Conservation (phyloP, 2,329 filamentous ascomycete species). For the Alternaria conjuncta region DNA sequence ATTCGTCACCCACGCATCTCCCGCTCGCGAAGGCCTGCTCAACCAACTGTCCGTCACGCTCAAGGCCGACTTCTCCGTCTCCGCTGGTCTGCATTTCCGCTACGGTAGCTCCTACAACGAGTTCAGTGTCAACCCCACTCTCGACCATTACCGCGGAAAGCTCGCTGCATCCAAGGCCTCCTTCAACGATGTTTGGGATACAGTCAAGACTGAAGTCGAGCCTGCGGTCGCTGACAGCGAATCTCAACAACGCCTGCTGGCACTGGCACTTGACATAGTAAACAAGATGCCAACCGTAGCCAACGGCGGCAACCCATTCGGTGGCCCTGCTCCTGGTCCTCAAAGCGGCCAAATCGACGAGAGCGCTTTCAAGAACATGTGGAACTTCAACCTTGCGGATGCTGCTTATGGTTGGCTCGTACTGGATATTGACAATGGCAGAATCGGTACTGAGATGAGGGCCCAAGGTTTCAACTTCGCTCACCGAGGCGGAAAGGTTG, state of each 20-base stretch:
- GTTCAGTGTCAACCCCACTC: slow-evolving; percentile 96
- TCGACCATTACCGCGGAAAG: slow-evolving; percentile 98
- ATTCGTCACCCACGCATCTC: slow-evolving; percentile 96
- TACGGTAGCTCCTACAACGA: slow-evolving; percentile 99
- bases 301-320: slow-evolving; percentile 95
- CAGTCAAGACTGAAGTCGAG: slow-evolving; percentile 94
- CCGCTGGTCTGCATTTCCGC: slow-evolving; percentile 95
- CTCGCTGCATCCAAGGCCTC: slow-evolving; percentile 96
- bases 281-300: slow-evolving; percentile 97
- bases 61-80: slow-evolving; percentile 98
- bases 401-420: slow-evolving; percentile 97
- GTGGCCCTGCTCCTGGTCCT: slow-evolving; percentile 77
- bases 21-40: slow-evolving; percentile 91
- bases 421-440: slow-evolving; percentile 90
- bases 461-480: slow-evolving; percentile 99
- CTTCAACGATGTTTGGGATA: slow-evolving; percentile 99
- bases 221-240: slow-evolving; percentile 93
- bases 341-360: slow-evolving; percentile 91
- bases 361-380: slow-evolving; percentile 99
- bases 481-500: slow-evolving; percentile 81
- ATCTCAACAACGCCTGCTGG: slow-evolving; percentile 87
- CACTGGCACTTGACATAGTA: slow-evolving; percentile 91
- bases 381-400: slow-evolving; percentile 99
- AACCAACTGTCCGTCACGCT: slow-evolving; percentile 97
- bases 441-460: slow-evolving; percentile 98